Evolutionary conservation across 208 protist genomes (phyloP).

Genomic region (Angomonas desouzai): DNA sequence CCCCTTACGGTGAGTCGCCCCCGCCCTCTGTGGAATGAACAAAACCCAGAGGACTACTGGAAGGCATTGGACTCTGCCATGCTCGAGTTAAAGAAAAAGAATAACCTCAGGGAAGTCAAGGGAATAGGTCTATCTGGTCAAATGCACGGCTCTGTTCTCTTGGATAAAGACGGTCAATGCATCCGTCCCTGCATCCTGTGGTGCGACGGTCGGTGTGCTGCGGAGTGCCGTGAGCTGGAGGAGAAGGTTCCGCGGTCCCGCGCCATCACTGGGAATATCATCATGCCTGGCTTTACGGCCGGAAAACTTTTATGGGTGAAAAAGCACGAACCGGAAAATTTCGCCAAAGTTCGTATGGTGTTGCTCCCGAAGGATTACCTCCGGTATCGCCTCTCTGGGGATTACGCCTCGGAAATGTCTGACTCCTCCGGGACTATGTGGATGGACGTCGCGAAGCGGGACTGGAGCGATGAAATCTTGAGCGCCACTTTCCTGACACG

Average conservation of each 20-base stretch:
- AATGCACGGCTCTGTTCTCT: constrained; percentile 71
- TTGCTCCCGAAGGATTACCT: constrained; percentile 79
- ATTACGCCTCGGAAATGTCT: constrained; percentile 66
- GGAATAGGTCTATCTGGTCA: constrained; percentile 66
- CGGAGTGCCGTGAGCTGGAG: constrained; percentile 69
- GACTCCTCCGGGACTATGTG: constrained; percentile 73
- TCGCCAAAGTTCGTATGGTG: constrained; percentile 52
- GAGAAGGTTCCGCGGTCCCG: constrained; percentile 43
- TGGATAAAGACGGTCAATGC: constrained; percentile 51
- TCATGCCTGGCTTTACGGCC: constrained; percentile 81
- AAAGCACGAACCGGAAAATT: constrained; percentile 61
- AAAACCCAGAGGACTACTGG: constrained; percentile 62
- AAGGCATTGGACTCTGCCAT: constrained; percentile 54
- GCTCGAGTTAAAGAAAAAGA: constrained; percentile 35
- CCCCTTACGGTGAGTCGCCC: constrained; percentile 48
- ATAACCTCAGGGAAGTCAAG: constrained; percentile 45
- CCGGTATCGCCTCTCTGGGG: constrained; percentile 62
- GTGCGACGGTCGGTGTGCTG: constrained; percentile 69
- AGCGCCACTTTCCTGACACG: constrained; percentile 54
- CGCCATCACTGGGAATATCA: constrained; percentile 70
- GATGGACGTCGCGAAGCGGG: constrained; percentile 62
- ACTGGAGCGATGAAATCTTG: constrained; percentile 63
- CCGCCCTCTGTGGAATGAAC: constrained; percentile 70
- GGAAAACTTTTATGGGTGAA: constrained; percentile 77
- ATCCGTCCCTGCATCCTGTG: constrained; percentile 75